These are phyloP conservation scores for Biancaea sappan DNA, from an alignment of 306 rosid species.

Conservation along the genomic window DNA sequence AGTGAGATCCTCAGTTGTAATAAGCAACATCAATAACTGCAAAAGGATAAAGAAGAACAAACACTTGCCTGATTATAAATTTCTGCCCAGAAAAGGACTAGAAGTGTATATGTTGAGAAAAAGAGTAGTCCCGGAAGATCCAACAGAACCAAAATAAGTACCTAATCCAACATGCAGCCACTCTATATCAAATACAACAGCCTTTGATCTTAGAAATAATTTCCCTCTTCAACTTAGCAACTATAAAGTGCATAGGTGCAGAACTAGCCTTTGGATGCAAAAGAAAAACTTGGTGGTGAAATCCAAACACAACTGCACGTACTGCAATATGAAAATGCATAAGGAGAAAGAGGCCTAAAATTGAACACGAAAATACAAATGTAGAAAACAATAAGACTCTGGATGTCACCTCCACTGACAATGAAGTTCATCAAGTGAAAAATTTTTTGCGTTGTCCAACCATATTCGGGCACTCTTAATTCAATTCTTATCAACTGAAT, in stretches of 20 bases:
- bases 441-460: constrained; percentile 97
- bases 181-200: constrained; percentile 36
- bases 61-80: constrained; percentile 88
- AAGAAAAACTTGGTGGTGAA: constrained; percentile 68
- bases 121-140: constrained; percentile 92
- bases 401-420: constrained; percentile 75
- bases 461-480: constrained; percentile 90
- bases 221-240: background rate
- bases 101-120: constrained; percentile 90
- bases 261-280: constrained; percentile 76
- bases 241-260: background rate
- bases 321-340: constrained; percentile 54
- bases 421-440: constrained; percentile 97
- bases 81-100: constrained; percentile 98
- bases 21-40: background rate
- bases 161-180: constrained; percentile 59
- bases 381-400: background rate
- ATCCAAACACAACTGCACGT: constrained; percentile 90
- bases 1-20: background rate
- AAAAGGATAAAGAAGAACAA: constrained; percentile 15
- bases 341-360: background rate
- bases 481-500: constrained; percentile 89
- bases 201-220: background rate
- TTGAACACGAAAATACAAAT: background rate
- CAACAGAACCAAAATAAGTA: constrained; percentile 55